Conservation (phyloP, 1,284 basidiomycete species). For the Neotropicomus parvogracilis region DNA sequence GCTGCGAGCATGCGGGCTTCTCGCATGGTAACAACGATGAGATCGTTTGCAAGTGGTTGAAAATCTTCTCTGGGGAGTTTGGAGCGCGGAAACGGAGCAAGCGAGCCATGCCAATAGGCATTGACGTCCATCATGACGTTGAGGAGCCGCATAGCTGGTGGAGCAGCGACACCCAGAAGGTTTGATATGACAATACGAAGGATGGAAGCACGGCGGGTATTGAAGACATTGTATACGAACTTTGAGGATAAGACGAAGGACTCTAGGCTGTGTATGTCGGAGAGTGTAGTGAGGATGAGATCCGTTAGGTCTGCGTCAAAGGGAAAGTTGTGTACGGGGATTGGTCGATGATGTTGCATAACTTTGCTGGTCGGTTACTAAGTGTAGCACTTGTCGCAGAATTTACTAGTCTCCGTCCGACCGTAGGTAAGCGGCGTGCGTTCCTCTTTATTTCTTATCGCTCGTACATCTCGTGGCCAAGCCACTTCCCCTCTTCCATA, state of each 20-base stretch:
- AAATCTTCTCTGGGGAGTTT: conserved; percentile 12
- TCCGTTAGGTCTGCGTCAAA: conserved; percentile 29
- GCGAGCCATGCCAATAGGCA: conserved; percentile 16
- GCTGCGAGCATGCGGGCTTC: conserved; percentile 16
- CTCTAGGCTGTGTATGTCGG: conserved; percentile 30
- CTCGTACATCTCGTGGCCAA: too few relatives aligned
- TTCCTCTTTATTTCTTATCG: too few relatives aligned
- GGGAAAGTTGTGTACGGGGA: neutral
- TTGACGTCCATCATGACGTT: conserved; percentile 13
- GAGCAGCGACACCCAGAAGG: conserved; percentile 32
- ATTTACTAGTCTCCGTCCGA: too few relatives aligned
- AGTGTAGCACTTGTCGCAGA: too few relatives aligned
- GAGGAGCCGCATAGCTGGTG: conserved; percentile 33
- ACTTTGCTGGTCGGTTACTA: too few relatives aligned
- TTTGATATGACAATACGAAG: conserved; percentile 34
- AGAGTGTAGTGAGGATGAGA: conserved; percentile 28
- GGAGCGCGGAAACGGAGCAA: conserved; percentile 5
- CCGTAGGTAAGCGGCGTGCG: too few relatives aligned
- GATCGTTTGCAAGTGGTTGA: neutral
- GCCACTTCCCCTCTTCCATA: too few relatives aligned
- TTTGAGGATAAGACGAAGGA: conserved; percentile 33
- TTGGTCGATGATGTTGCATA: too few relatives aligned
- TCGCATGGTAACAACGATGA: conserved; percentile 2
- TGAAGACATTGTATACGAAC: conserved; percentile 33
- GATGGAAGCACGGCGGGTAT: conserved; percentile 32